These are phyloP conservation scores for Trichoderma polysporum DNA, from an alignment of 2,329 filamentous ascomycete genomes.

Conservation along the genomic window DNA sequence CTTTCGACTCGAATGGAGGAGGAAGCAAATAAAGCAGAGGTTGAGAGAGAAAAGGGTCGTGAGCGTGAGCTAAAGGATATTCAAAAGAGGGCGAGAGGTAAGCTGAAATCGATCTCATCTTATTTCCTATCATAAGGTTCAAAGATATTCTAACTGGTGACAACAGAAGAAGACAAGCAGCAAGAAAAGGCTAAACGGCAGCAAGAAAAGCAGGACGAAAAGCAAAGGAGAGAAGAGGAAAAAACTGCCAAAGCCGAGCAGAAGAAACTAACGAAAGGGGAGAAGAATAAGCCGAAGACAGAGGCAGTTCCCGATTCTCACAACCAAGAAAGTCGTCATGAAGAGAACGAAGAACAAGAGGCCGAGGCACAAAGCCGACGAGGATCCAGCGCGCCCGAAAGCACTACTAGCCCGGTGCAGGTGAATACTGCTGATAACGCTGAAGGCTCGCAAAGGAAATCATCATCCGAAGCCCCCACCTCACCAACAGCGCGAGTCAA, in stretches of 20 bases:
- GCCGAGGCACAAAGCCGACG: slow-evolving; percentile 3
- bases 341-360: slow-evolving; percentile 17
- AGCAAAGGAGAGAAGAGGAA: slow-evolving; percentile 50
- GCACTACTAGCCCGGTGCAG: background rate
- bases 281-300: slow-evolving; percentile 49
- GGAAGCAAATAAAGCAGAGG: slow-evolving; percentile 55
- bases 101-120: slow-evolving; percentile 30
- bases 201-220: slow-evolving; percentile 34
- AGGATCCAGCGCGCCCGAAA: background rate
- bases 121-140: too few relatives aligned
- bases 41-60: slow-evolving; percentile 46
- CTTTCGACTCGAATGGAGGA: slow-evolving; percentile 64
- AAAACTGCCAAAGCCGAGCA: slow-evolving; percentile 54
- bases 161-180: slow-evolving; percentile 47
- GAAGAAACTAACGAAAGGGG: slow-evolving; percentile 50
- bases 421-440: background rate
- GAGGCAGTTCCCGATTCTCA: slow-evolving; percentile 23
- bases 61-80: slow-evolving; percentile 55
- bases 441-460: background rate
- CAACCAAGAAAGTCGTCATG: slow-evolving; percentile 7
- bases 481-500: slow-evolving; percentile 47
- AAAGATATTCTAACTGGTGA: background rate
- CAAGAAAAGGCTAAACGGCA: slow-evolving; percentile 22
- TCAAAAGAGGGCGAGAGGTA: slow-evolving; percentile 59
- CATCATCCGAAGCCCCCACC: slow-evolving; percentile 21